Base-by-base conservation (phyloP, 176 grass and related monocot genomes). In the Juncus effusus region DNA sequence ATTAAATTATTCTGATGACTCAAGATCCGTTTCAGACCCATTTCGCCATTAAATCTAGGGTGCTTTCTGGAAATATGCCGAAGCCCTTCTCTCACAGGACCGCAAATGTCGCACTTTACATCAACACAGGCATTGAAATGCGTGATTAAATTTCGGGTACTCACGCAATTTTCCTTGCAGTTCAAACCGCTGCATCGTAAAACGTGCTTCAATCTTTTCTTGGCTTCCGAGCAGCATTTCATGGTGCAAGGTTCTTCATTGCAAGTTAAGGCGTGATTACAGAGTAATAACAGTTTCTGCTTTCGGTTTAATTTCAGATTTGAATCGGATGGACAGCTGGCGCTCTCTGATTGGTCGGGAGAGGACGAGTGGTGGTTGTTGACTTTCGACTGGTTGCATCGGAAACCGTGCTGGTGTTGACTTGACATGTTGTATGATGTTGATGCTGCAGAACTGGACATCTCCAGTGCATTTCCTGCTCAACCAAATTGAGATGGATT, bases 71-170 rank as follows among this genome's bases (percentile, higher is more conserved):
- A 72, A 45, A 49, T 45, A 28, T 10, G 2, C 9, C 44, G 44
- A 47, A 47, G 6, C 4, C 6, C 19, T 72, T 72, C 69, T 72
- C 44, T 72, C 13, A 72, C 54, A 72, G 69, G 69, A 14, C 52
- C 54, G 58, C 69, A 72, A 11, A 58, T n/a, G 1, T 5, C 9
- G 4, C 54, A 72, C 4, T 5, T 58, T 11, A 41, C n/a, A 60
- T 60, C 15, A 59, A 0, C 2, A 9, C 69, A 72, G 12, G n/a
- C 10, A 40, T 36, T 59, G 13, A 42, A 45, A 45, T 60, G 40
- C 4, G 39, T 72, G 38, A 72, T 44, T 41, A 72, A 3, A 12
- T 36, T 72, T 72, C 38, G 54, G 54, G 54, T 72, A 58, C 28
- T 5, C 15, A 3, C 12, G 15, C 69, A 72, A 72, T 19, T 59